Base-by-base conservation (phyloP, 2,329 filamentous ascomycete genomes). In the Intubia oerlemansii region DNA sequence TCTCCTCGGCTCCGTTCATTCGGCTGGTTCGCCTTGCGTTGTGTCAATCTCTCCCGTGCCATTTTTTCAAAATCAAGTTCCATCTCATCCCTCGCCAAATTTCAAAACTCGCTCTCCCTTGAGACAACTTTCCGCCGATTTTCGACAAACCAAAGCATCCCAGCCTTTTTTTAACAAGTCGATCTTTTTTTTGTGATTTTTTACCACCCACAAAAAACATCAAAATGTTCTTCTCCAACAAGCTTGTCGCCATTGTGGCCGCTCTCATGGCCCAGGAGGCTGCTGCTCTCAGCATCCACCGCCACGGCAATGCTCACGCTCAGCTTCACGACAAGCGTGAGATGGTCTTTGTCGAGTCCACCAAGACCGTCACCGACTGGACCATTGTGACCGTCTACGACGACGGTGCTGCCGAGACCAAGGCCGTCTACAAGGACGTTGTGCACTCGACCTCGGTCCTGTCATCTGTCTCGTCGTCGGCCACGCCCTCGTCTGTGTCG, bases 311-410 rank as follows among this genome's bases (percentile, higher is more conserved):
- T n/a, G 42, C 42, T 27, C 52, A 57, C 37, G 37, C 40, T 27
- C 43, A 46, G 25, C 28, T 38, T 12, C 44, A 46, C 37, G 39
- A 48, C 30, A 50, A 53, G 41, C 44, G 43, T 29, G 42, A 34
- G 10, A n/a, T 47, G 10, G 36, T 48, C 27, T 41, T 46, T 33
- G 40, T 44, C 36, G 40, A 40, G 15, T 41, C 50, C 24, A 42
- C 48, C 8, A 47, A 51, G 27, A 40, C 43, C 7, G 45, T 48
- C 31, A 52, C 45, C 12, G 38, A 47, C 26, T 55, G 47, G 46
- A 48, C 52, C 29, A 58, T 52, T 23, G 51, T 56, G 30, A 59
- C 54, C 21, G 48, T 54, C 36, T 49, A 42, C 30, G 46, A 43
- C 9, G 41, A 43, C 33, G 33, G 36, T 28, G 25, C 27, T n/a